Evolutionary conservation across 345 rosid genomes (phyloP), one percentile per base, ranked within the genome.

Genomic region (Stellera chamaejasme): DNA sequence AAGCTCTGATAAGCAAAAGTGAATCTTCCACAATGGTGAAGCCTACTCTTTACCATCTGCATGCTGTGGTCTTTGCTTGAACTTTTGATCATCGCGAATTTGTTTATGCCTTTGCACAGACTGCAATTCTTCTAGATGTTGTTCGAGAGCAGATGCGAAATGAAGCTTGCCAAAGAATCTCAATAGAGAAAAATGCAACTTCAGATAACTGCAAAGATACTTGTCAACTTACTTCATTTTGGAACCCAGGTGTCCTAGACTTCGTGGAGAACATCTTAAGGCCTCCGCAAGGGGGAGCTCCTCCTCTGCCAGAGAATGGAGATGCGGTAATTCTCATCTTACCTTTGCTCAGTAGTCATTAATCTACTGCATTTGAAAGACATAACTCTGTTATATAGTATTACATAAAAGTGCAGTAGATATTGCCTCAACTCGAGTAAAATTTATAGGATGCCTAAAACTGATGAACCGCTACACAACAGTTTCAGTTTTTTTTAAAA

Each of bases 21-120:
- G 66, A 72, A 56, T 87, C 94, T 52, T 68, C 99, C 50, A 78
- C 99, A 43, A 84, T 93, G 99, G 99, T 93, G 81, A 74, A 68
- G 56, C 25, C 44, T 43, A 43, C 36, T 58, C 53, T 52, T 10
- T 45, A 26, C 47, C n/a, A 43, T 72, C 50, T 52, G 55, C 19
- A 51, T n/a, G 36, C n/a, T 48, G 43, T 49, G 25, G 36, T 43
- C 52, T 15, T 43, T 53, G 10, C 16, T 42, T 45, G 49, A 43
- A 10, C 13, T 43, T 67, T 19, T 27, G 3, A 32, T 65, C n/a
- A 28, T 26, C 61, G 58, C n/a, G 61, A 50, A 45, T 32, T 54
- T 50, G 13, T 48, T 61, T 12, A 63, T 46, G 15, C 61, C 41
- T 52, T n/a, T 58, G 32, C 67, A 66, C 52, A 87, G 99, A 74